Evolutionary conservation across 345 rosid species (phyloP), one percentile per base, ranked within the genome.

Genomic region (Isatis tinctoria): DNA sequence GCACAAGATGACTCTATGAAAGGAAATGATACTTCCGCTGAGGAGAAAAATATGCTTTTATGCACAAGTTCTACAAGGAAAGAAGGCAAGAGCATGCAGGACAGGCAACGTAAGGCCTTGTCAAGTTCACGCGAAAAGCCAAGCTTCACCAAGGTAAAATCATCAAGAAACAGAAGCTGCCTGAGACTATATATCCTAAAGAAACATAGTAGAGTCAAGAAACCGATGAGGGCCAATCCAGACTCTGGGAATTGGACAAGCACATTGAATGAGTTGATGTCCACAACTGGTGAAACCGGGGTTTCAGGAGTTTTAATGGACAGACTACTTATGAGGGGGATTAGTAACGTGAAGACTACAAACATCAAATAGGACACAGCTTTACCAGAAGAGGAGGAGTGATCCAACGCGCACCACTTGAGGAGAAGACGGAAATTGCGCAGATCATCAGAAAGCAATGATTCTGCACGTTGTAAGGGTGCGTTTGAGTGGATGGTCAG

Each of bases 161-260:
- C 93, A 4, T 91, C 90, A 22, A 86, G 87, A 65, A 89, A 89
- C 68, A 89, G 74, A 78, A 91, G 90, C 59, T 89, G 85, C 18
- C 83, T 79, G 22, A 89, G 82, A 4, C 84, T 81, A 11, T 78
- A 87, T 26, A 24, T 79, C 13, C 78, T 84, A 61, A 87, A 86
- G 87, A 86, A 87, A 65, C 85, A 41, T 41, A 77, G 24, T 8
- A 91, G 79, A 5, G 87, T 85, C 49, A 86, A 69, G 83, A 91
- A 87, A 43, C 81, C 84, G n/a, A 86, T 60, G 17, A 79, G 60
- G 40, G 96, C 83, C 24, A 91, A 71, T 41, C 83, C 88, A 6
- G 96, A 89, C 69, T 81, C 86, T 0, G 96, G 91, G 36, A 89
- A 32, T 74, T 91, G 96, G 40, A 89, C 84, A 10, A 89, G 81